A percentile compares a stretch with the other conserved stretches of the same genome.
Evolutionary conservation across 2,329 filamentous ascomycete genomes (phyloP).

Genomic region (Ilyonectria robusta): DNA sequence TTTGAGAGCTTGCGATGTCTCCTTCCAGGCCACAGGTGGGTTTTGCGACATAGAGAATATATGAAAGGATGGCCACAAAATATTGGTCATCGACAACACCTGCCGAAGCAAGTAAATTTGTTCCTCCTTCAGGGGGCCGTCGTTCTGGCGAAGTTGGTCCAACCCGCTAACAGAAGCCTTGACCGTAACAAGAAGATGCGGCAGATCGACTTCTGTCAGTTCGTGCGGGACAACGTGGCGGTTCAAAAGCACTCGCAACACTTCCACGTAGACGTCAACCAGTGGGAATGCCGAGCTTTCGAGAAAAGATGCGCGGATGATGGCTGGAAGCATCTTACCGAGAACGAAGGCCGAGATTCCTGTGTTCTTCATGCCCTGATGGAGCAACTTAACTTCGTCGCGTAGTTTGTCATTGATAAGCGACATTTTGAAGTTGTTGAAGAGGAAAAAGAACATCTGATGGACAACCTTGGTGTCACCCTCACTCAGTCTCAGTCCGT

Average conservation of each 20-base stretch:
- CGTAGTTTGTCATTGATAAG: conserved; percentile 64
- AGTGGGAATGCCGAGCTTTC: conserved; percentile 61
- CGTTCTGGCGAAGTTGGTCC: conserved; percentile 39
- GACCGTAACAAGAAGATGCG: conserved; percentile 52
- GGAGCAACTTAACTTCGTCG: conserved; percentile 62
- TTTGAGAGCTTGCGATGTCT: conserved; percentile 35
- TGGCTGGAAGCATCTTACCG: conserved; percentile 68
- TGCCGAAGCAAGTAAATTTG: conserved; percentile 50
- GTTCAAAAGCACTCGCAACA: conserved; percentile 56
- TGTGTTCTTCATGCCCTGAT: conserved; percentile 62
- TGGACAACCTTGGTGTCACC: conserved; percentile 62
- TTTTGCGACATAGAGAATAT: conserved; percentile 34
- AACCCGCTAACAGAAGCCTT: conserved; percentile 49
- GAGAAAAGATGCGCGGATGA: conserved; percentile 57
- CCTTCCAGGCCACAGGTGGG: conserved; percentile 36
- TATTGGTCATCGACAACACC: conserved; percentile 47
- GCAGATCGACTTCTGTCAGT: conserved; percentile 52
- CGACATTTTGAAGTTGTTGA: conserved; percentile 70
- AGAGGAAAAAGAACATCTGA: conserved; percentile 70
- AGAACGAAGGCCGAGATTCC: conserved; percentile 64
- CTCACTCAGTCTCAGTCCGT: conserved; percentile 68
- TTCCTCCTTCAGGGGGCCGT: conserved; percentile 36
- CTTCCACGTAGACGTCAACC: conserved; percentile 65
- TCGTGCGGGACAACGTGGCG: conserved; percentile 54
- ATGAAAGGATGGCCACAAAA: conserved; percentile 50